Conservation (phyloP, 352 stramenopile genomes). For the Lagenidium giganteum region DNA sequence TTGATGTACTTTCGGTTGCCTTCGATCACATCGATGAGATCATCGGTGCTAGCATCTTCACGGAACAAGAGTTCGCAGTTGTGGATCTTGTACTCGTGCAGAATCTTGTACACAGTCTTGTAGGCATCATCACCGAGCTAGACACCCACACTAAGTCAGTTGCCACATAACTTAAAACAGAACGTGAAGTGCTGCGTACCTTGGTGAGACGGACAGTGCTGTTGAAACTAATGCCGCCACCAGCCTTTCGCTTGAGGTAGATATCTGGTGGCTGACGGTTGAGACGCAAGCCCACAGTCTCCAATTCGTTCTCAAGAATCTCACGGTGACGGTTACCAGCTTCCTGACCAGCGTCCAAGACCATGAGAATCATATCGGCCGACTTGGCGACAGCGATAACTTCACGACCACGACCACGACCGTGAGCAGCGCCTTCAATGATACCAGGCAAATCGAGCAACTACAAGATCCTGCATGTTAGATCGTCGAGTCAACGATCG, state of each 20-base stretch:
- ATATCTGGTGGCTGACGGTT: slow-evolving; percentile 97
- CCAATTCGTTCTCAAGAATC: slow-evolving; percentile 98
- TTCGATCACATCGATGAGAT: slow-evolving; percentile 98
- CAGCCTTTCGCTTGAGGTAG: slow-evolving; percentile 93
- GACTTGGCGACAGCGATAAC: slow-evolving; percentile 98
- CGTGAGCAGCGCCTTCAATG: slow-evolving; percentile 98
- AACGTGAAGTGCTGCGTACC: slow-evolving; percentile 41
- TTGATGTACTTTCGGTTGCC: slow-evolving; percentile 99
- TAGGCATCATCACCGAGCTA: slow-evolving; percentile 84
- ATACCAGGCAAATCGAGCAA: slow-evolving; percentile 99
- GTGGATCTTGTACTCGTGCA: slow-evolving; percentile 97
- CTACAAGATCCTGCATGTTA: slow-evolving; percentile 24
- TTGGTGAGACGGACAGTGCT: slow-evolving; percentile 94
- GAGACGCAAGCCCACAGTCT: slow-evolving; percentile 97
- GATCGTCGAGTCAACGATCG: neutral
- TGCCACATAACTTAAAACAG: neutral
- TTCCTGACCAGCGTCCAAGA: slow-evolving; percentile 98
- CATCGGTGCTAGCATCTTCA: slow-evolving; percentile 96
- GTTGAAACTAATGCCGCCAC: slow-evolving; percentile 95
- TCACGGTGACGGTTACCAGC: slow-evolving; percentile 95
- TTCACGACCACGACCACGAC: slow-evolving; percentile 96
- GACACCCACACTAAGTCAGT: slow-evolving; percentile 3
- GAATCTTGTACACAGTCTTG: slow-evolving; percentile 88
- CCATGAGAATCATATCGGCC: slow-evolving; percentile 99
- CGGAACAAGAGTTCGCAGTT: slow-evolving; percentile 97